Percentiles rank a stretch among this genome's conserved stretches.
phyloP scores from a whole-genome alignment of 352 stramenopile genomes.

The Thalassiosira mediterranea region DNA sequence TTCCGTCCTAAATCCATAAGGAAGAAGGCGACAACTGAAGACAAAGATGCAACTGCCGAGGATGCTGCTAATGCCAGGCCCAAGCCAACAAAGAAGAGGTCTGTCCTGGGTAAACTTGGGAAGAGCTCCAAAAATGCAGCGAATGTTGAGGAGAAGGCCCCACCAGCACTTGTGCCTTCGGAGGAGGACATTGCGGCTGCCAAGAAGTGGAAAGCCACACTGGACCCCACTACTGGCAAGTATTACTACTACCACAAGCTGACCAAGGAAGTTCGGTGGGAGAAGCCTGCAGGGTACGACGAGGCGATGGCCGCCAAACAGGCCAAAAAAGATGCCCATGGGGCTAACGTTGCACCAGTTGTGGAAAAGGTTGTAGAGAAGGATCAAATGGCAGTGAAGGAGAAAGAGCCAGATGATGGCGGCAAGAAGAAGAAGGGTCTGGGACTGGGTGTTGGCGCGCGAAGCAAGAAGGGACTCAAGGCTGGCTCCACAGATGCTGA shows the following conservation, averaged over 20 bases:
- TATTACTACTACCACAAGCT: slow-evolving; percentile 84
- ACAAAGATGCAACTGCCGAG: too few species aligned
- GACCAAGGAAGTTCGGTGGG: slow-evolving; percentile 86
- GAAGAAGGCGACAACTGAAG: too few species aligned
- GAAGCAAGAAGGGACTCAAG: too few species aligned
- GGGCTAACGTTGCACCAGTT: slow-evolving; percentile 17
- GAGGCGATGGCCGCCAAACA: neutral
- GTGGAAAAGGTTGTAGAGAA: slow-evolving; percentile 8
- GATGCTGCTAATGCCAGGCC: too few species aligned
- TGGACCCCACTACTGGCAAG: slow-evolving; percentile 50
- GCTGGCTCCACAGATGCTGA: too few species aligned
- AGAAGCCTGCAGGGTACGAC: slow-evolving; percentile 74
- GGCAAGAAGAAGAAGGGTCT: too few species aligned
- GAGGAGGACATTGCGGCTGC: slow-evolving; percentile 20
- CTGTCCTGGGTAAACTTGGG: neutral
- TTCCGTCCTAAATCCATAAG: too few species aligned
- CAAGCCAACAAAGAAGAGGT: too few species aligned
- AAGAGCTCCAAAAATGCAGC: neutral
- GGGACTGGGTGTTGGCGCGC: too few species aligned
- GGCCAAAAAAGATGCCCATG: slow-evolving; percentile 10
- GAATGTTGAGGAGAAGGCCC: neutral
- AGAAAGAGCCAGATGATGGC: neutral
- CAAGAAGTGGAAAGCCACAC: slow-evolving; percentile 56
- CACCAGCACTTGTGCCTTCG: neutral
- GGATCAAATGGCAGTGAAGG: neutral